Evolutionary conservation across 1,284 basidiomycete species (phyloP).

Genomic region (Trametes hirsuta): DNA sequence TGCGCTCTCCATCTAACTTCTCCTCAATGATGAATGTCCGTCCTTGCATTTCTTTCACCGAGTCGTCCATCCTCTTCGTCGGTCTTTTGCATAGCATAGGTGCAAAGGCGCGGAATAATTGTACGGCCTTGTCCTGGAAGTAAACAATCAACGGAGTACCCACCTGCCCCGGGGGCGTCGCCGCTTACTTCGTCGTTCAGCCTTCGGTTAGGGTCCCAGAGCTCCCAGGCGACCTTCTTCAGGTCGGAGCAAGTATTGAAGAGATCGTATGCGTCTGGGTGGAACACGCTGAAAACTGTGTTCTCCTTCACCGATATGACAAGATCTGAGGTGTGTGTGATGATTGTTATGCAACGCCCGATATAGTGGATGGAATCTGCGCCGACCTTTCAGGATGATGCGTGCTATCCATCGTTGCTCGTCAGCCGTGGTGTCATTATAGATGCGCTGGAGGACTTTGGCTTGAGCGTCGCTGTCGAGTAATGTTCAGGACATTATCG

Average conservation of each 20-base stretch:
- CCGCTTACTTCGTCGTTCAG: conserved; percentile 61
- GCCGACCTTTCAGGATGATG: conserved; percentile 87
- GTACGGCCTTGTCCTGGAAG: conserved; percentile 75
- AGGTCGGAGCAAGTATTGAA: conserved; percentile 96
- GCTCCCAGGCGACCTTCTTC: conserved; percentile 85
- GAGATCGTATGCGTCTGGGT: conserved; percentile 87
- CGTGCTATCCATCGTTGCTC: conserved; percentile 93
- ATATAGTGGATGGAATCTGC: background rate
- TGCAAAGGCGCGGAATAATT: conserved; percentile 82
- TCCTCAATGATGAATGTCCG: conserved; percentile 87
- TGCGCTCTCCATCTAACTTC: conserved; percentile 93
- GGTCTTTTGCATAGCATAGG: conserved; percentile 94
- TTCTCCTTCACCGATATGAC: conserved; percentile 85
- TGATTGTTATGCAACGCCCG: background rate
- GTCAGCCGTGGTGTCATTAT: conserved; percentile 76
- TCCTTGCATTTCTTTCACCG: conserved; percentile 82
- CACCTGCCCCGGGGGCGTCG: background rate
- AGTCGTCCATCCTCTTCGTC: conserved; percentile 75
- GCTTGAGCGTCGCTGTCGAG: conserved; percentile 70
- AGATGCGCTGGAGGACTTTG: conserved; percentile 74
- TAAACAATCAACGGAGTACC: background rate
- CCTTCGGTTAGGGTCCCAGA: conserved; percentile 67
- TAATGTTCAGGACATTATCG: conserved; percentile 2
- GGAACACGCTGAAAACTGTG: conserved; percentile 85
- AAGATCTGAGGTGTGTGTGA: conserved; percentile 56